Conservation (phyloP, 495 filamentous ascomycete genomes). For the Aspergillus baeticus region DNA sequence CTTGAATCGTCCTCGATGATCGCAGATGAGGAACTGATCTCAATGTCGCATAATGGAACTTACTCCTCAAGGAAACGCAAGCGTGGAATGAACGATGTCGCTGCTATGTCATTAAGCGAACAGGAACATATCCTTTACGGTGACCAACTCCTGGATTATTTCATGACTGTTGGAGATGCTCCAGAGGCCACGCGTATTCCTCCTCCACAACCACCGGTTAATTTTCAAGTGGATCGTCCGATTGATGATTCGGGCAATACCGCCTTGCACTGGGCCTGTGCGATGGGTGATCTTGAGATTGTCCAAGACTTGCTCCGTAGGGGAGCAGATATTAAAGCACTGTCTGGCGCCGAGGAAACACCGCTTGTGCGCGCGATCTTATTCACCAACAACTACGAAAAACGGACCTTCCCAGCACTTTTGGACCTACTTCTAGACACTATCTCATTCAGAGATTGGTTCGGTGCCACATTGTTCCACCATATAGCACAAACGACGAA, state of each 20-base stretch:
- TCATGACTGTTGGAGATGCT: conserved; percentile 75
- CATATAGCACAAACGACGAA: conserved; percentile 84
- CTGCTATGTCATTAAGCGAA: conserved; percentile 64
- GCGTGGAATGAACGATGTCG: conserved; percentile 56
- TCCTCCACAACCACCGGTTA: conserved; percentile 73
- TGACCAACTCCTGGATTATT: conserved; percentile 92
- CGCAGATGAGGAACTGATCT: conserved; percentile 73
- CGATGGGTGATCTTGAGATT: conserved; percentile 96
- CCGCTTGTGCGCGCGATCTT: conserved; percentile 91
- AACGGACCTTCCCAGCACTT: conserved; percentile 77
- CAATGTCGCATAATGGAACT: conserved; percentile 62
- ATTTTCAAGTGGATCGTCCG: conserved; percentile 81
- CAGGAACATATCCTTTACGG: conserved; percentile 86
- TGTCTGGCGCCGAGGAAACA: conserved; percentile 82
- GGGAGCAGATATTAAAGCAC: conserved; percentile 61
- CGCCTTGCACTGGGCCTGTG: conserved; percentile 91
- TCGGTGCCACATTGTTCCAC: conserved; percentile 83
- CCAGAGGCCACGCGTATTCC: conserved; percentile 54
- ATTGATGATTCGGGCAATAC: conserved; percentile 90
- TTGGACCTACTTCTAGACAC: conserved; percentile 76
- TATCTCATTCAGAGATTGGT: conserved; percentile 70
- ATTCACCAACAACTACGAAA: conserved; percentile 95
- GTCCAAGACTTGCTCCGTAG: conserved; percentile 79
- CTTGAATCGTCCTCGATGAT: conserved; percentile 79
- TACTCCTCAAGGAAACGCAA: conserved; percentile 73